These are phyloP conservation scores for Ustanciosporium gigantosporum DNA, from an alignment of 1,284 basidiomycete species.

Conservation along the genomic window DNA sequence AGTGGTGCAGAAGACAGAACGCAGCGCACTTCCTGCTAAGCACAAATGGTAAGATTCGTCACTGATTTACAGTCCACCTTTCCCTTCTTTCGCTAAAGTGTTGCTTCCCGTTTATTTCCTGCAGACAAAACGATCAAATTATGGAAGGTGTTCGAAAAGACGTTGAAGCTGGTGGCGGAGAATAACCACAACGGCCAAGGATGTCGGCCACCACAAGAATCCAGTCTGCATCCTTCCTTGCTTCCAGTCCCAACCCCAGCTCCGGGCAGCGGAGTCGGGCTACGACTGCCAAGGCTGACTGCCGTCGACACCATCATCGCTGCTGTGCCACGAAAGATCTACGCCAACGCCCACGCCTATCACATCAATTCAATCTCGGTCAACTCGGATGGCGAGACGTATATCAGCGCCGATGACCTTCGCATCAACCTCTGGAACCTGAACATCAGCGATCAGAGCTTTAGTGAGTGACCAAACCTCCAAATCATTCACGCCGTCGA, in stretches of 20 bases:
- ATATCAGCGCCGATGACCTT: constrained; percentile 96
- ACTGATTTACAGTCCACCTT: too few relatives aligned
- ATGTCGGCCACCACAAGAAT: constrained; percentile 35
- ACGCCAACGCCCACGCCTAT: constrained; percentile 98
- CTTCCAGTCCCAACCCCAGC: constrained; percentile 38
- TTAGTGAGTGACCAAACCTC: constrained; percentile 88
- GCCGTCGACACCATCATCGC: constrained; percentile 98
- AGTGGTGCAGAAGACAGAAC: constrained; percentile 98
- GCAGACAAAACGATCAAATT: constrained; percentile 98
- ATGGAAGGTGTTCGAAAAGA: constrained; percentile 99
- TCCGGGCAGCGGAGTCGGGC: constrained; percentile 41
- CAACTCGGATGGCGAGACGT: constrained; percentile 99
- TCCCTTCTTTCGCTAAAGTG: too few relatives aligned
- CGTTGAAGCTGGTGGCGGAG: constrained; percentile 91
- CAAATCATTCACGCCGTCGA: too few relatives aligned
- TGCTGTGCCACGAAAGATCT: constrained; percentile 96
- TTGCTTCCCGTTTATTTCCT: constrained; percentile 64
- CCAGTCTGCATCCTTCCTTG: constrained; percentile 44
- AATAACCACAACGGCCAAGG: constrained; percentile 78
- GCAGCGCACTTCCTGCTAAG: constrained; percentile 94
- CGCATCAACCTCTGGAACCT: constrained; percentile 98
- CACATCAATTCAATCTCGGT: constrained; percentile 99
- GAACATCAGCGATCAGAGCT: constrained; percentile 97
- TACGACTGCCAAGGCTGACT: constrained; percentile 67
- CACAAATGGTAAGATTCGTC: constrained; percentile 70